A percentile compares a stretch with the other conserved stretches of the same genome.
Evolutionary conservation across 305 asterid species (phyloP).

Genomic region (Fraxinus greggii): DNA sequence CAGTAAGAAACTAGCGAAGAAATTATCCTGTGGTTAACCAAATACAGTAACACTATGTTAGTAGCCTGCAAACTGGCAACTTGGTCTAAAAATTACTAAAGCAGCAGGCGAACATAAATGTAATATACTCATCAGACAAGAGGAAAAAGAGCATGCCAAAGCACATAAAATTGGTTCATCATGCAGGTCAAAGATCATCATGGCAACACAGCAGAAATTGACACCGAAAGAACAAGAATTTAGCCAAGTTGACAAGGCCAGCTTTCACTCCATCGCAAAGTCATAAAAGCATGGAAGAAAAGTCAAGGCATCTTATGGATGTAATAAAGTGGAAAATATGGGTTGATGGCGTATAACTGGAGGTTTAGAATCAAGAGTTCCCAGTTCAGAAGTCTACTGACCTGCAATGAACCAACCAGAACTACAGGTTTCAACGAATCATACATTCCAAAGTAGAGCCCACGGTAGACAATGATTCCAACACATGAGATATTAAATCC

Average conservation of each 20-base stretch:
- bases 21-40: background rate
- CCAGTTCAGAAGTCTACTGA: background rate
- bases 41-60: background rate
- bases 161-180: background rate
- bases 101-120: background rate
- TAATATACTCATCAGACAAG: background rate
- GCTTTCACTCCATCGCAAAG: background rate
- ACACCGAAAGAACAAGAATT: background rate
- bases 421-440: constrained; percentile 21
- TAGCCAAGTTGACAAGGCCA: background rate
- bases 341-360: background rate
- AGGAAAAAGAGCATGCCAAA: background rate
- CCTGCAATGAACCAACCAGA: constrained; percentile 8
- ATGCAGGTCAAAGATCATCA: background rate
- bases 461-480: constrained; percentile 11
- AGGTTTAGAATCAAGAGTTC: background rate
- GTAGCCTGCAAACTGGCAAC: background rate
- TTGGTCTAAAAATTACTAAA: background rate
- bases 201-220: background rate
- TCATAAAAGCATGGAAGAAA: background rate
- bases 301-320: background rate
- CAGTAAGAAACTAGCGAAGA: constrained; percentile 17
- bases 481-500: constrained; percentile 14
- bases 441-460: constrained; percentile 14
- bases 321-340: background rate